Evolutionary conservation across 768 basidiomycete species (phyloP), one percentile per base, ranked within the genome.

Genomic region (Panaeolus papilionaceus): DNA sequence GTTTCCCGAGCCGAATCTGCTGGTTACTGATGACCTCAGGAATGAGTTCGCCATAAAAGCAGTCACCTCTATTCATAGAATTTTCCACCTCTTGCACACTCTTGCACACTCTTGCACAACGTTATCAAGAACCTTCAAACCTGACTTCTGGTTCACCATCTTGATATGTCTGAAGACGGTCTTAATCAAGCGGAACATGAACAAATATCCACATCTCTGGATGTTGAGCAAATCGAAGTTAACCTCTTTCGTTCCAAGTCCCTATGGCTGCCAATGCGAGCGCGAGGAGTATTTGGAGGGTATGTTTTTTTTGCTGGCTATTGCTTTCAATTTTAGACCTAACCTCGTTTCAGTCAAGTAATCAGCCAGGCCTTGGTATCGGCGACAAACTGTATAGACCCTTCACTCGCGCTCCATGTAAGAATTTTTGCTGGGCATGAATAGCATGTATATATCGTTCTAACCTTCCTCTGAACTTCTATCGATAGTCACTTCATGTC

Each of bases 291-390:
- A 14, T 95, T 93, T 72, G 94, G 94, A 68, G 94, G 94, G 81
- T 85, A 70, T 69, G 82, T 69, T 8, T 18, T 5, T 28, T 20
- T 14, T 39, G 18, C 6, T 18, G 33, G 39, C 28, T 8, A 40
- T 39, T 23, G 49, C 28, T 20, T 23, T 28, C 23, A 61, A n/a
- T 18, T 23, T 16, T 5, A 28, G 23, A 70, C 38, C 37, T 45
- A n/a, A 63, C 28, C 7, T 47, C 51, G 47, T 33, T 61, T 42
- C 45, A 81, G 86, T 3, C 93, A 95, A 77, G 94, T 95, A 66
- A 94, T 96, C 70, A 93, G 92, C 42, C 94, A 95, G 74, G 94
- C 93, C 4, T 79, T 95, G 37, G 90, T 93, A 12, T 86, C 92
- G 2, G 94, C 94, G 0, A 93, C 92, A 14, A 90, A 89, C 68